A percentile compares a stretch with the other conserved stretches of the same genome.
phyloP scores from a whole-genome alignment of 2,329 filamentous ascomycete genomes.

The Lizonia empirigonia region DNA sequence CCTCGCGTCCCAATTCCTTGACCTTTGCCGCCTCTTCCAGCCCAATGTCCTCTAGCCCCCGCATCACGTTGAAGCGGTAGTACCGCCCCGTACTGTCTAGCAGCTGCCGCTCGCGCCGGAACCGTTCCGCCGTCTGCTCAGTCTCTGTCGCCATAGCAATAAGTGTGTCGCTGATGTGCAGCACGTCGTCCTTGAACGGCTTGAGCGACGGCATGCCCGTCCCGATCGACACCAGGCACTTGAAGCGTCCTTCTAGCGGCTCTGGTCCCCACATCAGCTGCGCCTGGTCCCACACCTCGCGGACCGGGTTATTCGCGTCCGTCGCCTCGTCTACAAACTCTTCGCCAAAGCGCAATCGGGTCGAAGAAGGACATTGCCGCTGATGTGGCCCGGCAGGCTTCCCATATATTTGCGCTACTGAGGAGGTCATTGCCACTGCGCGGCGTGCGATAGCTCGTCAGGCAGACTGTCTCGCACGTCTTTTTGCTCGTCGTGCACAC shows the following conservation, averaged over 20 bases:
- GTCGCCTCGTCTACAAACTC: constrained; percentile 4
- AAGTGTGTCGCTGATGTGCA: constrained; percentile 17
- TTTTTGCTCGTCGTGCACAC: constrained; percentile 39
- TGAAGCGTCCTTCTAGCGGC: constrained; percentile 15
- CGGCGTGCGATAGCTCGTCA: constrained; percentile 42
- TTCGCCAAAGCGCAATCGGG: constrained; percentile 27
- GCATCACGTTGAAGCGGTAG: constrained; percentile 54
- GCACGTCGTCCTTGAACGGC: constrained; percentile 23
- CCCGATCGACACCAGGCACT: constrained; percentile 26
- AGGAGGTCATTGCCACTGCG: constrained; percentile 28
- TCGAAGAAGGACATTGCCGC: constrained; percentile 22
- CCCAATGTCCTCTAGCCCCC: constrained; percentile 50
- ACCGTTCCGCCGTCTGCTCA: constrained; percentile 23
- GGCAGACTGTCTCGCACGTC: constrained; percentile 38
- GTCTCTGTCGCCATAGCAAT: constrained; percentile 23
- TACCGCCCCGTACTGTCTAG: constrained; percentile 31
- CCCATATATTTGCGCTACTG: constrained; percentile 28
- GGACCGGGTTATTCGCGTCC: constrained; percentile 1
- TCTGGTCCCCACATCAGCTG: constrained; percentile 18
- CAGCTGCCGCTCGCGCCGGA: constrained; percentile 13
- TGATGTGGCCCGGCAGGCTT: constrained; percentile 20
- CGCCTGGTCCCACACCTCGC: constrained; percentile 47
- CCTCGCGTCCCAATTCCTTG: constrained; percentile 28
- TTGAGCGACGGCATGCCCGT: constrained; percentile 25
- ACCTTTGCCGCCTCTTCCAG: constrained; percentile 45